These are phyloP conservation scores for Naganishia friedmannii DNA, from an alignment of 768 basidiomycete species.

Conservation along the genomic window DNA sequence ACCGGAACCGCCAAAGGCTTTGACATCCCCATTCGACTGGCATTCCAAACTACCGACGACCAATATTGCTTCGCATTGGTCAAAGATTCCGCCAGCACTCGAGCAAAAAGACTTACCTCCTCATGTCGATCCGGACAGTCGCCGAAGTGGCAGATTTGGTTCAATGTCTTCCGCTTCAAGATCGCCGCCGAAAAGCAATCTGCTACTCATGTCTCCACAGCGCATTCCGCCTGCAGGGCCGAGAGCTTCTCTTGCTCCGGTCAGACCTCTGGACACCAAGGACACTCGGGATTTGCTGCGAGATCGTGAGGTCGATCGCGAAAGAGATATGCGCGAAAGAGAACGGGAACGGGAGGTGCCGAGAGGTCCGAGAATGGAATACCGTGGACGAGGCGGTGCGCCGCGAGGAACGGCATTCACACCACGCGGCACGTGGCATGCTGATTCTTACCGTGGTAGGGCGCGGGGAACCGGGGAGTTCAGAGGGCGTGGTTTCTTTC, in stretches of 20 bases:
- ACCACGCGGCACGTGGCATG: constrained; percentile 26
- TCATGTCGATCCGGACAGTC: constrained; percentile 22
- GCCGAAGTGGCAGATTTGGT: constrained; percentile 7
- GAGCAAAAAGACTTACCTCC: constrained; percentile 24
- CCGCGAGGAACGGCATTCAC: constrained; percentile 18
- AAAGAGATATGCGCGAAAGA: constrained; percentile 11
- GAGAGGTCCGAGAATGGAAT: constrained; percentile 25
- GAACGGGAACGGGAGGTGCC: constrained; percentile 19
- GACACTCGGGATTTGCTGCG: neutral
- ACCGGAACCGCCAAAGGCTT: neutral
- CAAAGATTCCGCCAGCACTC: constrained; percentile 23
- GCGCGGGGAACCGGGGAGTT: constrained; percentile 24
- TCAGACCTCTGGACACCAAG: neutral
- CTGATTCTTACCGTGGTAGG: constrained; percentile 26
- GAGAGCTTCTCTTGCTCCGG: constrained; percentile 7
- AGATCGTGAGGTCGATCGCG: constrained; percentile 21
- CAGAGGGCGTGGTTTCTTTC: constrained; percentile 17
- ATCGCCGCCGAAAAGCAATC: neutral
- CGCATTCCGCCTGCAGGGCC: constrained; percentile 25
- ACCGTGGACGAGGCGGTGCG: constrained; percentile 11
- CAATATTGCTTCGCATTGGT: constrained; percentile 3
- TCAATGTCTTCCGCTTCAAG: neutral
- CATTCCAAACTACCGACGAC: neutral
- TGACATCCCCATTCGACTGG: constrained; percentile 2
- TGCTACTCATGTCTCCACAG: constrained; percentile 18